These are phyloP conservation scores for Cyberlindnera maritima DNA, from an alignment of 805 yeast species.

Conservation along the genomic window DNA sequence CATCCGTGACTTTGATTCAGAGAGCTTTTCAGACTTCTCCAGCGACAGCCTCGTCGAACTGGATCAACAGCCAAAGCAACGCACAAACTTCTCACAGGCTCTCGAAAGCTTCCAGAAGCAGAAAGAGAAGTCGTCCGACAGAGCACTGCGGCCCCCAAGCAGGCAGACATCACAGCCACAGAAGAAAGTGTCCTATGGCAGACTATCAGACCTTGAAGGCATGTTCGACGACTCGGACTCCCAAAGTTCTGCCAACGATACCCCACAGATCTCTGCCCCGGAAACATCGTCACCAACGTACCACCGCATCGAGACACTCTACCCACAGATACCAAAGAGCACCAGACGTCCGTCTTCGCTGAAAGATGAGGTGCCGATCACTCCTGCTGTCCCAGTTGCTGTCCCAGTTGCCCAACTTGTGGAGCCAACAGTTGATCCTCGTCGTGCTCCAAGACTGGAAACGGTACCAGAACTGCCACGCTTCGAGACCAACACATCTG, in stretches of 20 bases:
- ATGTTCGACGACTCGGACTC: constrained; percentile 9
- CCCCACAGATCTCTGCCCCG: constrained; percentile 16
- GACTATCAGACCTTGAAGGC: constrained; percentile 11
- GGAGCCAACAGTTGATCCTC: too few species aligned
- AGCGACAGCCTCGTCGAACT: too few species aligned
- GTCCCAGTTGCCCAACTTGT: background rate
- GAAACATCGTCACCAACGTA: constrained; percentile 30
- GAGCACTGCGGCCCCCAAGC: background rate
- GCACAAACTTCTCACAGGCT: background rate
- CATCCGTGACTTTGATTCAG: constrained; percentile 16
- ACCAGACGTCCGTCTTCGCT: background rate
- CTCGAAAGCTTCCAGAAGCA: too few species aligned
- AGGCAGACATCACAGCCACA: too few species aligned
- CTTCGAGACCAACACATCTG: background rate
- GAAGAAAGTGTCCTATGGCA: background rate
- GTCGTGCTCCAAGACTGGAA: too few species aligned
- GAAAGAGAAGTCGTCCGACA: background rate
- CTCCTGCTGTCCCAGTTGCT: background rate
- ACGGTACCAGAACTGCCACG: background rate
- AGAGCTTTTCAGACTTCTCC: background rate
- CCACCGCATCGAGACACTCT: constrained; percentile 26
- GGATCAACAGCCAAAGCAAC: too few species aligned
- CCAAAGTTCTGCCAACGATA: background rate
- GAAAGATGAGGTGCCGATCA: background rate
- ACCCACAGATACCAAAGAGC: constrained; percentile 3